A percentile compares a stretch with the other conserved stretches of the same genome.
Conservation (phyloP, 2,329 filamentous ascomycete species). For the Hypoxylon sp. region DNA sequence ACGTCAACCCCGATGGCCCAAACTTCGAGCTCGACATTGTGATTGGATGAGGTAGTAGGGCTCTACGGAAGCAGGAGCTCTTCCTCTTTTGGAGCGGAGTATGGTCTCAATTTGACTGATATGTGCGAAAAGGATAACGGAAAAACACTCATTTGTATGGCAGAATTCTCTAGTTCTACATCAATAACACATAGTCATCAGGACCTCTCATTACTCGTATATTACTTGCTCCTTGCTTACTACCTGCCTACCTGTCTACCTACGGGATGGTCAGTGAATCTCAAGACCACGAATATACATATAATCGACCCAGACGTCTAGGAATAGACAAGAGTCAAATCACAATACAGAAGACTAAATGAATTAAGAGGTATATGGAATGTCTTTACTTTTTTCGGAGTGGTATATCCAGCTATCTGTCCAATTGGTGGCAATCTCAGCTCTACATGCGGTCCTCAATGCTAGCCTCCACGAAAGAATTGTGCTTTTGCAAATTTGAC, state of each 20-base stretch:
- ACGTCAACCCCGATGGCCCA: background rate
- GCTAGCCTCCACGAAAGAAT: constrained; percentile 16
- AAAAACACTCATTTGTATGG: too few relatives aligned
- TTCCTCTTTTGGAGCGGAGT: background rate
- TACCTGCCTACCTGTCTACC: too few relatives aligned
- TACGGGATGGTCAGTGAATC: background rate
- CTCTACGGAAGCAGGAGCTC: background rate
- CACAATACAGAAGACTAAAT: background rate
- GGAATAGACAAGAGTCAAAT: background rate
- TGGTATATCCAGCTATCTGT: constrained; percentile 44
- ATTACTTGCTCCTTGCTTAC: too few relatives aligned
- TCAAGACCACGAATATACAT: background rate
- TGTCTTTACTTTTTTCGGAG: constrained; percentile 5
- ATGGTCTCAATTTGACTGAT: too few relatives aligned
- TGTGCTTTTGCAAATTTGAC: constrained; percentile 27
- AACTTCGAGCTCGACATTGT: background rate
- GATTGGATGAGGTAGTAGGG: background rate
- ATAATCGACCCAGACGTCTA: background rate
- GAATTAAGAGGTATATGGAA: background rate
- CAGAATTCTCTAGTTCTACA: too few relatives aligned
- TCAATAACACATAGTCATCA: too few relatives aligned
- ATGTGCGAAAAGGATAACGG: too few relatives aligned
- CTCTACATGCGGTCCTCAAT: constrained; percentile 43
- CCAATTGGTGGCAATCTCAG: constrained; percentile 46
- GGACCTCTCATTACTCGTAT: too few relatives aligned